Base-by-base conservation (phyloP, 805 yeast genomes). In the Candida germanica region DNA sequence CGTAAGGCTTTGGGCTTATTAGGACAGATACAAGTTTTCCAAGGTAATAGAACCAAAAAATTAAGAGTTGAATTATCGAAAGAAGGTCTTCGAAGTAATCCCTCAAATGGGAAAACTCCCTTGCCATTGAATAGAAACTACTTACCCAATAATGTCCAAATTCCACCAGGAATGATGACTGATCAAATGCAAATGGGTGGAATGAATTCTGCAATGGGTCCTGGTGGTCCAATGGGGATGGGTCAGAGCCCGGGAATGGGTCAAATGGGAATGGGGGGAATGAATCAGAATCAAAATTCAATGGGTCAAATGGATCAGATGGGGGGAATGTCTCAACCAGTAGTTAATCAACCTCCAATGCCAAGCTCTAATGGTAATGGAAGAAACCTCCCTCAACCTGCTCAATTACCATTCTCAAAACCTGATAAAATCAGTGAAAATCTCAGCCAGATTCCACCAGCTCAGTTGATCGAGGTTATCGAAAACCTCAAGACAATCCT, bases 381-480 rank as follows among this genome's bases (percentile, higher is more conserved):
- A 14, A 21, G 38, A 23, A 39, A 39, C 15, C 40, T 83, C 39
- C 87, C 89, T 2, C 63, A 59, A 26, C 69, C 71, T 16, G 59
- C 61, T 11, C 54, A 59, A 11, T 56, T 64, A 11, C 73, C 71
- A 28, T 75, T 80, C 42, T 59, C 61, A 14, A 58, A 69, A 3
- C 70, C 77, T 24, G 87, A 80, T 48, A 72, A 73, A 26, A 76
- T 82, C 29, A 79, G 81, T 20, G 66, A 71, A 40, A 81, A 80
- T 19, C 59, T 84, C 41, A 71, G 82, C 40, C 64, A 73, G 29
- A 74, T 83, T 14, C 82, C 87, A 3, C 93, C 93, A 3, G 74
- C 80, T 11, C 82, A 80, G 44, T 59, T 84, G 36, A 75, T 84
- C 21, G 88, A 83, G 51, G 64, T 83, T 27, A 66, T 84, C 16